Conservation (phyloP, 805 yeast species). For the Pichia exigua region DNA sequence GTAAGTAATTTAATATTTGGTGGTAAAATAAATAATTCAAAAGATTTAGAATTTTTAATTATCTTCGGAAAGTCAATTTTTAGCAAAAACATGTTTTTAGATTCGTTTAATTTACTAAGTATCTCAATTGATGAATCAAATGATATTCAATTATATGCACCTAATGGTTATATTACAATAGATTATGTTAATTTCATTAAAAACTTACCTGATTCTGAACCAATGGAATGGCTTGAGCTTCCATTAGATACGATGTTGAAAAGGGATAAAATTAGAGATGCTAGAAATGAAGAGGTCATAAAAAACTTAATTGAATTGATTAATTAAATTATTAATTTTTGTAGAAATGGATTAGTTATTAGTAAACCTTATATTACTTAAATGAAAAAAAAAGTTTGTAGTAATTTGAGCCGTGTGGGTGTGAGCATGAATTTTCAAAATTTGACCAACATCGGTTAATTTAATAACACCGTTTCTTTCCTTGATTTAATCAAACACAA, state of each 20-base stretch:
- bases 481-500: neutral
- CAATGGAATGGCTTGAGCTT: slow-evolving; percentile 25
- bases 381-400: neutral
- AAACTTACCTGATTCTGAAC: slow-evolving; percentile 43
- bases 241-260: slow-evolving; percentile 9
- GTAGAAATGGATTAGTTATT: no score
- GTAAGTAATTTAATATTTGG: slow-evolving; percentile 57
- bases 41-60: slow-evolving; percentile 34
- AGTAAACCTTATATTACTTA: no score
- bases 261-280: slow-evolving; percentile 1
- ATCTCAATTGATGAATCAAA: neutral
- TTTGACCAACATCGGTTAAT: no score
- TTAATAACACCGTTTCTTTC: neutral
- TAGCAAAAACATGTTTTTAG: slow-evolving; percentile 28
- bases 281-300: neutral
- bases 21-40: slow-evolving; percentile 42
- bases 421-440: neutral
- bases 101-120: slow-evolving; percentile 2
- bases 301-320: neutral
- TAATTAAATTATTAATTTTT: neutral
- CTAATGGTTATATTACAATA: slow-evolving; percentile 34
- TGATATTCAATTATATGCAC: slow-evolving; percentile 29
- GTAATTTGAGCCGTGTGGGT: neutral
- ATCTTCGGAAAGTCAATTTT: slow-evolving; percentile 34
- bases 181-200: slow-evolving; percentile 40